Evolutionary conservation across 306 rosid species (phyloP).

Genomic region (Pyrus bretschneideri): DNA sequence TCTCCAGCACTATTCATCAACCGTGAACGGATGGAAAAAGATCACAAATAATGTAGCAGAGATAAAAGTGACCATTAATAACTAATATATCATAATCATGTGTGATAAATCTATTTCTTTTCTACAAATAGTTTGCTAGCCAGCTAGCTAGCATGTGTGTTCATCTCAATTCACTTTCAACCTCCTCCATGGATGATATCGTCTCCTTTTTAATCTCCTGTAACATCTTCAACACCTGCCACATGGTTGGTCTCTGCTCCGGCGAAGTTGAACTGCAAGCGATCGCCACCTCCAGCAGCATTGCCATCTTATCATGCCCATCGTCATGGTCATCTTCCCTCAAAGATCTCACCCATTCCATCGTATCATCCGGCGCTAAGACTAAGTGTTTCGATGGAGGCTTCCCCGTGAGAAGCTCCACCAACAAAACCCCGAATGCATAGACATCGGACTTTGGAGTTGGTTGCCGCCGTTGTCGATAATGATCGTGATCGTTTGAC

Average conservation of each 20-base stretch:
- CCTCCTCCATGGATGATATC: conserved; percentile 34
- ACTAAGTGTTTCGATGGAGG: conserved; percentile 50
- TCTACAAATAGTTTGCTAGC: neutral
- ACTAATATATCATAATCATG: neutral
- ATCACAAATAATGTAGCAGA: neutral
- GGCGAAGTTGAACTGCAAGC: conserved; percentile 65
- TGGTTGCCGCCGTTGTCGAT: conserved; percentile 28
- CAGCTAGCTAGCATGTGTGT: conserved; percentile 10
- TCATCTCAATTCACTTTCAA: conserved; percentile 24
- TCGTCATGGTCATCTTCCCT: conserved; percentile 28
- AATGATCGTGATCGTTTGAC: neutral
- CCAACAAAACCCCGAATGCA: conserved; percentile 60
- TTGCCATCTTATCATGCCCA: conserved; percentile 53
- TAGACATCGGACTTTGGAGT: conserved; percentile 64
- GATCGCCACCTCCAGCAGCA: conserved; percentile 73
- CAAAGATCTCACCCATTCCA: conserved; percentile 54
- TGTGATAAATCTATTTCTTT: neutral
- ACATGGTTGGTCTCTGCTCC: conserved; percentile 91
- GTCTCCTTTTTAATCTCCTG: conserved; percentile 76
- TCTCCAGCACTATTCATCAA: too few species aligned
- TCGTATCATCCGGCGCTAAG: conserved; percentile 45
- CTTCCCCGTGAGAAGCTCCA: conserved; percentile 78
- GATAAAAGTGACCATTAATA: neutral
- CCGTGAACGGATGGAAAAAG: neutral
- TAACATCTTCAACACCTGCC: conserved; percentile 94